These are phyloP conservation scores for Taiozyma onychis DNA, from an alignment of 1,139 yeast genomes.

Conservation along the genomic window DNA sequence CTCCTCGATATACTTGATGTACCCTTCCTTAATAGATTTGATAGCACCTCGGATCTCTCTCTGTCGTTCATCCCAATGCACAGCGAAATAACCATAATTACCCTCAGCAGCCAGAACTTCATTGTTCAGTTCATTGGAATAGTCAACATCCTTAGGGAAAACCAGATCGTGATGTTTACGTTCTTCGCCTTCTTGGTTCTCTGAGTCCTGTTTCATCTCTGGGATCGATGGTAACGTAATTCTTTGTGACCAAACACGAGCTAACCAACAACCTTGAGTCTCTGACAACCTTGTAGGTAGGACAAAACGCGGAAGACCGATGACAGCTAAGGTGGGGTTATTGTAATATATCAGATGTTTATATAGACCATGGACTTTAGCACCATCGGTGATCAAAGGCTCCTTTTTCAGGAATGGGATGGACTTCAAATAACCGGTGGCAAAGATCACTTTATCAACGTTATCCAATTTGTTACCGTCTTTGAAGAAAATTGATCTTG, in stretches of 20 bases:
- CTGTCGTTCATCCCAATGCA: slow-evolving; percentile 24
- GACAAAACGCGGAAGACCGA: slow-evolving; percentile 25
- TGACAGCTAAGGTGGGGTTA: slow-evolving; percentile 39
- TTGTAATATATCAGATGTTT: slow-evolving; percentile 22
- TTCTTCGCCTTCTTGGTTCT: slow-evolving; percentile 15
- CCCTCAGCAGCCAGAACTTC: slow-evolving; percentile 17
- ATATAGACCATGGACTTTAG: slow-evolving; percentile 18
- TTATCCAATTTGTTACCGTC: slow-evolving; percentile 32
- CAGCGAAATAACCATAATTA: slow-evolving; percentile 22
- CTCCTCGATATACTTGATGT: slow-evolving; percentile 17
- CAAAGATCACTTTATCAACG: slow-evolving; percentile 37
- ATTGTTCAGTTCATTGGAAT: slow-evolving; percentile 19
- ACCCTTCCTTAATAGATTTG: slow-evolving; percentile 21
- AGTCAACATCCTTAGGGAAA: slow-evolving; percentile 23
- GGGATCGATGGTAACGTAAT: slow-evolving; percentile 15
- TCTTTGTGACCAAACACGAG: slow-evolving; percentile 26
- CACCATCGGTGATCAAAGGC: slow-evolving; percentile 24
- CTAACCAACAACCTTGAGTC: slow-evolving; percentile 27
- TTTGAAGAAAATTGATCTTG: slow-evolving; percentile 17
- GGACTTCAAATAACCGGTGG: slow-evolving; percentile 41
- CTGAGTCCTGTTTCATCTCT: slow-evolving; percentile 21
- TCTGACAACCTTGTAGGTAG: slow-evolving; percentile 26
- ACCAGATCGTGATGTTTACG: slow-evolving; percentile 22
- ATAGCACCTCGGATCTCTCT: slow-evolving; percentile 22
- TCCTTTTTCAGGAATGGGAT: slow-evolving; percentile 32